A percentile compares a stretch with the other conserved stretches of the same genome.
Conservation (phyloP, 768 basidiomycete species). For the Collybia mongolica region DNA sequence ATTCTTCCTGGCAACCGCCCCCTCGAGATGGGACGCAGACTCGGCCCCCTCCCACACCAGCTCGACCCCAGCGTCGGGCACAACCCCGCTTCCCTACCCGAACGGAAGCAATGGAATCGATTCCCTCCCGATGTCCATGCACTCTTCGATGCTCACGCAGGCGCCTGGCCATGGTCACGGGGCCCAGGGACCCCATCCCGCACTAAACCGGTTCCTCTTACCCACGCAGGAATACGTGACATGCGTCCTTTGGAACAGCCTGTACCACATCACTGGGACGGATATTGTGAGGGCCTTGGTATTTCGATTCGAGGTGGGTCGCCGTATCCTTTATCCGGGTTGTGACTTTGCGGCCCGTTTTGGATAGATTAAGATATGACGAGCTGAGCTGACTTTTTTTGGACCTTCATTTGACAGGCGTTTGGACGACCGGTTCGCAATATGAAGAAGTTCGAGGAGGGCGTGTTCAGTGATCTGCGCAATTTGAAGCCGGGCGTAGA, state of each 20-base stretch:
- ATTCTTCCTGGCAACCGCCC: constrained; percentile 86
- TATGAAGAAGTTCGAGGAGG: constrained; percentile 98
- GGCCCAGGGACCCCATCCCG: constrained; percentile 56
- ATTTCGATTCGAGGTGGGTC: constrained; percentile 83
- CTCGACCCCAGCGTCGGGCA: constrained; percentile 21
- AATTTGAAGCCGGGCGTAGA: constrained; percentile 94
- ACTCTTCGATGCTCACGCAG: constrained; percentile 12
- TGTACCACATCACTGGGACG: constrained; percentile 94
- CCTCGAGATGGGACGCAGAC: constrained; percentile 62
- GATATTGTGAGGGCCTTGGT: constrained; percentile 94
- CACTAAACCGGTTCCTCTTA: constrained; percentile 83
- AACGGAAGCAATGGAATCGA: constrained; percentile 5
- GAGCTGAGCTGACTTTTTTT: constrained; percentile 7
- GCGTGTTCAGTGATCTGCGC: constrained; percentile 89
- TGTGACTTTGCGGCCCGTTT: background rate
- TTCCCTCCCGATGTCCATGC: constrained; percentile 7
- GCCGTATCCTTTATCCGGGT: constrained; percentile 8
- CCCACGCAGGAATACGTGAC: constrained; percentile 87
- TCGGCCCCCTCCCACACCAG: constrained; percentile 24
- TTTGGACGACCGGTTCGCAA: constrained; percentile 89
- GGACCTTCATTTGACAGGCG: constrained; percentile 39
- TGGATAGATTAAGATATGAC: too few relatives aligned
- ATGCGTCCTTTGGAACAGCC: constrained; percentile 89
- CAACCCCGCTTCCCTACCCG: background rate
- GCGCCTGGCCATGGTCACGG: constrained; percentile 37